Conservation (phyloP, 2,329 filamentous ascomycete species). For the Claviceps fusiformis region DNA sequence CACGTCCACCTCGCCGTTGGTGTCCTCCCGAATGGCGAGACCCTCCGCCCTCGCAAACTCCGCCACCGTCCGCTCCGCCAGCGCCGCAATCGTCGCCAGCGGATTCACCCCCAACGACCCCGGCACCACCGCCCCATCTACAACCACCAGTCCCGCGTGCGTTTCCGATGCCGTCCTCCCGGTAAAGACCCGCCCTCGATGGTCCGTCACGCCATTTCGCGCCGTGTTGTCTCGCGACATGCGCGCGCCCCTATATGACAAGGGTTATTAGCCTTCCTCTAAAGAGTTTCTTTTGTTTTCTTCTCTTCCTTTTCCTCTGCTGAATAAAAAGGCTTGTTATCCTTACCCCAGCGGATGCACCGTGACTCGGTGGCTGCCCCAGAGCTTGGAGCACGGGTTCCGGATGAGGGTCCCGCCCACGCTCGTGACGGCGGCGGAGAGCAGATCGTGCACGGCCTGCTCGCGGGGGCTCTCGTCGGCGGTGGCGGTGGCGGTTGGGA, state of each 20-base stretch:
- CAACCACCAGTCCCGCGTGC: conserved; percentile 45
- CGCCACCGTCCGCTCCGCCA: conserved; percentile 51
- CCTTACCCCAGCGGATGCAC: conserved; percentile 47
- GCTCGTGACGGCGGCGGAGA: conserved; percentile 39
- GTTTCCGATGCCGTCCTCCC: conserved; percentile 34
- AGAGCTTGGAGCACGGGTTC: conserved; percentile 42
- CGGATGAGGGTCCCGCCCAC: conserved; percentile 48
- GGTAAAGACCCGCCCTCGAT: conserved; percentile 45
- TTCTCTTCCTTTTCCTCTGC: not conserved
- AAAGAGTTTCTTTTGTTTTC: not conserved
- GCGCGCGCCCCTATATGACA: conserved; percentile 38
- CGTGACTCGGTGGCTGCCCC: conserved; percentile 44
- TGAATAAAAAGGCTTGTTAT: no score
- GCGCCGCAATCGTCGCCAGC: conserved; percentile 54
- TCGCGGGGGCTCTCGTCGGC: conserved; percentile 42
- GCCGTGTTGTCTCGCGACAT: conserved; percentile 48
- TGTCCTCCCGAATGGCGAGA: conserved; percentile 30
- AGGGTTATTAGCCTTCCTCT: not conserved
- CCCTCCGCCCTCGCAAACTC: conserved; percentile 27
- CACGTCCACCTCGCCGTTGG: conserved; percentile 37
- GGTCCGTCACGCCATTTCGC: conserved; percentile 43
- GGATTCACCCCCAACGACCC: conserved; percentile 52
- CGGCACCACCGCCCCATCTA: conserved; percentile 48
- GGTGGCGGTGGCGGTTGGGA: conserved; percentile 36
- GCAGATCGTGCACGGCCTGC: conserved; percentile 34